These are phyloP conservation scores for Aspergillus amoenus DNA, from an alignment of 2,329 filamentous ascomycete species.

Conservation along the genomic window DNA sequence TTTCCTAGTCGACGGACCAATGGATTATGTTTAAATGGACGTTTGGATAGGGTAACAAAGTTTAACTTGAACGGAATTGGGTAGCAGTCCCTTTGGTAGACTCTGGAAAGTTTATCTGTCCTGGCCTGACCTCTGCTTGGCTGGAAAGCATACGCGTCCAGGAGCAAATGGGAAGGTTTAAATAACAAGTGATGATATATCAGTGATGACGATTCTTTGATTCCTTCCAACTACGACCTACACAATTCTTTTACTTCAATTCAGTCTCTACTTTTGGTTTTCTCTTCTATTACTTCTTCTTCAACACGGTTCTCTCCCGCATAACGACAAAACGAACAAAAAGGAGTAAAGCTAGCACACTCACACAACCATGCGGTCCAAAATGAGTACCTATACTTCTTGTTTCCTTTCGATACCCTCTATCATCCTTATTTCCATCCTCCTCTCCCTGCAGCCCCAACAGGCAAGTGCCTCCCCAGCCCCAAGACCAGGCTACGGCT, in stretches of 20 bases:
- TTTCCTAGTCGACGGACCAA: background rate
- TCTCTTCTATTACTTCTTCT: too few species aligned
- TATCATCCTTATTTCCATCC: background rate
- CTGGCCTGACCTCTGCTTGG: background rate
- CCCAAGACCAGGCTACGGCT: background rate
- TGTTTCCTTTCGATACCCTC: background rate
- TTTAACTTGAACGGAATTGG: background rate
- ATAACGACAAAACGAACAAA: background rate
- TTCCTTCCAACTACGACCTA: background rate
- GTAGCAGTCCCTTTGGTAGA: background rate
- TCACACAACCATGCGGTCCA: background rate
- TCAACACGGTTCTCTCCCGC: background rate
- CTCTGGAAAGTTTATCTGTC: background rate
- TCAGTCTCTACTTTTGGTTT: background rate
- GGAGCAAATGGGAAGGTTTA: background rate
- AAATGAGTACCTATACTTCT: background rate
- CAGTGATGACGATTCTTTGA: too few species aligned
- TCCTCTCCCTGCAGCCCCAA: background rate
- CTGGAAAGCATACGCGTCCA: background rate
- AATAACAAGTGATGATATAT: background rate
- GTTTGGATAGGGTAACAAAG: background rate
- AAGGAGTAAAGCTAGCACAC: background rate
- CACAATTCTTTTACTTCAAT: background rate
- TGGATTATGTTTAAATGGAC: background rate
- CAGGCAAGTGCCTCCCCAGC: background rate